Base-by-base conservation (phyloP, 2,329 filamentous ascomycete species). In the Neopestalotiopsis rosae region DNA sequence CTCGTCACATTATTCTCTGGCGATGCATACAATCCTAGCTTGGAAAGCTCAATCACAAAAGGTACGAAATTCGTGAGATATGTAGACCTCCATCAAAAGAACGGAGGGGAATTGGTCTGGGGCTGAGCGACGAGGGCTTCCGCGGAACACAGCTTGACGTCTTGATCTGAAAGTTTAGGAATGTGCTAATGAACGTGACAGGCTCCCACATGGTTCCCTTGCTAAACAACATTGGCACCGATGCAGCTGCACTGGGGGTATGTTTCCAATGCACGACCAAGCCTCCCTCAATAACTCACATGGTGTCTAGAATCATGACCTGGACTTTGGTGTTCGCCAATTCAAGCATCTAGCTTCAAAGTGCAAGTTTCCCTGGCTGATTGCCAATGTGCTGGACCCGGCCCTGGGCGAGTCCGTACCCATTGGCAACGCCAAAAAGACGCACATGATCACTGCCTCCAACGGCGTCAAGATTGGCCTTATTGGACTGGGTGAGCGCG, bases 21-120 rank as follows among this genome's bases (percentile, higher is more conserved):
- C 49, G 95, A 97, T 85, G 94, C 92, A 10, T 98, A 96, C 81
- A 97, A 97, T 78, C 94, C 95, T 0, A 95, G 93, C 74, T 82
- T 97, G 69, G 94, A 97, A 81, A 95, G 92, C 75, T 93, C 92
- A 20, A 90, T 97, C 42, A 97, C 94, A 2, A 97, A 97, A 82
- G 94, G 93, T 85, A 78, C 72, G 80, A 7, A 38, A 1, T 1
- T 38, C 6, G 34, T 38, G 34, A 10, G 34, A 1, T 10, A 6
- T 10, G 34, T 38, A 38, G 1, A 38, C 10, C 24, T 38, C 5
- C 34, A 38, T 38, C 34, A 10, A 10, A 10, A 38, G 34, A 10
- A 38, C 10, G 34, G 34, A 38, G 6, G 6, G 34, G 34, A 38
- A 10, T 38, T 38, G 10, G 6, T 7, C 34, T 38, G 34, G 34